Evolutionary conservation across 2,329 filamentous ascomycete genomes (phyloP), one percentile per base, ranked within the genome.

Genomic region (Hirsutella minnesotensis): DNA sequence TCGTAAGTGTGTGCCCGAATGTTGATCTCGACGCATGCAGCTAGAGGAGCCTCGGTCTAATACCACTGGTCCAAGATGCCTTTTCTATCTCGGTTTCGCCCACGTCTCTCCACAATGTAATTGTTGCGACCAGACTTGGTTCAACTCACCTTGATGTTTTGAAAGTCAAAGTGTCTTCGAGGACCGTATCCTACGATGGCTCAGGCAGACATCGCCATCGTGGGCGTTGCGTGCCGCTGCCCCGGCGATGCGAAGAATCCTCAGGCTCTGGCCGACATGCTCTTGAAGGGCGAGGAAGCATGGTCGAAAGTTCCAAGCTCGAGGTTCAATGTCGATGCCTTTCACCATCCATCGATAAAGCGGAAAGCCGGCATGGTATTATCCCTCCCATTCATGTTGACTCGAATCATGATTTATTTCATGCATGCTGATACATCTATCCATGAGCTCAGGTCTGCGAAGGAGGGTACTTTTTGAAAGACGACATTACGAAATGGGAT

Each of bases 151-250:
- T n/a, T n/a, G n/a, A n/a, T n/a, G n/a, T n/a, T n/a, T n/a, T n/a
- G n/a, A n/a, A n/a, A n/a, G n/a, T n/a, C n/a, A n/a, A n/a, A n/a
- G n/a, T n/a, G n/a, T n/a, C n/a, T n/a, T n/a, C n/a, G 24, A 27
- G 24, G 12, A 7, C 12, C 24, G 12, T 27, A 12, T 22, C 5
- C 10, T 22, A 29, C 8, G 21, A 39, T 39, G 37, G 21, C 21
- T 27, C 37, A 39, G 29, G 37, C 21, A 16, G 37, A 39, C 24
- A 38, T 44, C 12, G 43, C 54, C 29, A 45, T 56, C 16, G 48
- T 57, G 34, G 55, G 55, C 43, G 47, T 47, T 16, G 49, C 39
- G 5, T 56, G 53, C 42, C 50, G 51, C 10, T 49, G 56, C n/a
- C 45, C 53, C 5, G 54, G 55, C 2, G 39, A 37, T 5, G 44